Base-by-base conservation (phyloP, 805 yeast species). In the Candida tammaniensis region DNA sequence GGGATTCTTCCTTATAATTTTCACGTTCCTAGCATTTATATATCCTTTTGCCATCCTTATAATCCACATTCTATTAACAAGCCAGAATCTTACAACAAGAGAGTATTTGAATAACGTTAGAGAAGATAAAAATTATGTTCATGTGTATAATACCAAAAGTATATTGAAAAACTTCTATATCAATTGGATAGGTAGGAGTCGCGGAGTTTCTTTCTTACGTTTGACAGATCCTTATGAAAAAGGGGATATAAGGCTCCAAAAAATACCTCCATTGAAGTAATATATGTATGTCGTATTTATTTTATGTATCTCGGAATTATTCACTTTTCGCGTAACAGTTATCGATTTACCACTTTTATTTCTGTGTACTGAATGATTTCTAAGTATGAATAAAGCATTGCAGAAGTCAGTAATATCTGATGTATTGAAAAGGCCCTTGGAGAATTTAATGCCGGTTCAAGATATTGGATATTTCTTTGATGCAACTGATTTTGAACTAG, bases 81-180 rank as follows among this genome's bases (percentile, higher is more conserved):
- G 74, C 1, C 68, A 74, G 6, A 80, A 80, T 30, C 68, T 81
- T 42, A 80, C 89, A 7, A 85, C 95, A 5, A 67, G 88, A 42
- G 95, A 86, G 46, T 85, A 72, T 49, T 59, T 86, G 31, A 74
- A 72, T 47, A 56, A 68, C 17, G 58, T 65, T 6, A 64, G 70
- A 8, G 49, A 59, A 4, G 52, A 48, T 12, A 47, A 48, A 10
- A 17, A 23, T 15, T 65, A 47, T 37, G 48, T 53, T 19, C 64
- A 64, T 46, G 62, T 58, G 14, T 65, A 45, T 36, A 50, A 56
- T 20, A 49, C 57, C 3, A 28, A 37, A 4, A 49, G 51, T 11
- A 24, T 57, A 1, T 33, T 44, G 20, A 42, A 46, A 15, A 67
- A 66, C 37, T 41, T 61, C 24, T 61, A 54, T 40, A 43, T 61